Conservation (phyloP, 2,329 filamentous ascomycete species). For the Epichloe elymi region DNA sequence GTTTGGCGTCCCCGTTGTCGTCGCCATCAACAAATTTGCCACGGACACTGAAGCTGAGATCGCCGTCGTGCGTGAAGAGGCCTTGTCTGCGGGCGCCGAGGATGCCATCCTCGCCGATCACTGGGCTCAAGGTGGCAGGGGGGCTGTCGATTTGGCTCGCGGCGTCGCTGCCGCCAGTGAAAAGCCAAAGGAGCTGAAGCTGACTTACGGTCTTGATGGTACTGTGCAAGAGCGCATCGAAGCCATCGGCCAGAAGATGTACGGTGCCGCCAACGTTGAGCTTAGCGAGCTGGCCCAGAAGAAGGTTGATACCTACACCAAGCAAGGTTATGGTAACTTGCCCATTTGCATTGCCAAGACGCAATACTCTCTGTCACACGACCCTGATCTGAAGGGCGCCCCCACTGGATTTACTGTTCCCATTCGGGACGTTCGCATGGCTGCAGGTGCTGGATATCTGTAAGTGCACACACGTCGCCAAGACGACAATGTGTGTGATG, state of each 20-base stretch:
- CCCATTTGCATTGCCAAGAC: constrained; percentile 98
- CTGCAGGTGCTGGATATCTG: constrained; percentile 86
- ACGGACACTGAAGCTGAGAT: constrained; percentile 92
- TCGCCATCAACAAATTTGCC: constrained; percentile 93
- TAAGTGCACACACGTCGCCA: constrained; percentile 33
- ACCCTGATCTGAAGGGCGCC: constrained; percentile 86
- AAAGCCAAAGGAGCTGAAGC: constrained; percentile 75
- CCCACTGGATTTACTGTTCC: constrained; percentile 90
- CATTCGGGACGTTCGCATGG: constrained; percentile 86
- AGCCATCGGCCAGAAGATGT: constrained; percentile 83
- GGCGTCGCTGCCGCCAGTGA: constrained; percentile 72
- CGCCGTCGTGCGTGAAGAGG: constrained; percentile 76
- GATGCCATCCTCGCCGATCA: constrained; percentile 91
- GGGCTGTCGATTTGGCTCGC: constrained; percentile 77
- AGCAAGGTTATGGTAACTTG: constrained; percentile 81
- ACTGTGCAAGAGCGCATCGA: constrained; percentile 83
- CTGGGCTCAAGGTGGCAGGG: constrained; percentile 89
- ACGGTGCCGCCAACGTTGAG: constrained; percentile 78
- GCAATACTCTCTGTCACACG: constrained; percentile 90
- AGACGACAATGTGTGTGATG: not conserved
- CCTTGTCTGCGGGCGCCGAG: constrained; percentile 81
- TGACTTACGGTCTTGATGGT: constrained; percentile 72
- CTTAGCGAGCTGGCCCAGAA: constrained; percentile 90
- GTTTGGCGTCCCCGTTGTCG: constrained; percentile 87
- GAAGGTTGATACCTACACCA: constrained; percentile 90